Conservation (phyloP, 2,329 filamentous ascomycete genomes). For the Berkeleyomyces rouxiae region DNA sequence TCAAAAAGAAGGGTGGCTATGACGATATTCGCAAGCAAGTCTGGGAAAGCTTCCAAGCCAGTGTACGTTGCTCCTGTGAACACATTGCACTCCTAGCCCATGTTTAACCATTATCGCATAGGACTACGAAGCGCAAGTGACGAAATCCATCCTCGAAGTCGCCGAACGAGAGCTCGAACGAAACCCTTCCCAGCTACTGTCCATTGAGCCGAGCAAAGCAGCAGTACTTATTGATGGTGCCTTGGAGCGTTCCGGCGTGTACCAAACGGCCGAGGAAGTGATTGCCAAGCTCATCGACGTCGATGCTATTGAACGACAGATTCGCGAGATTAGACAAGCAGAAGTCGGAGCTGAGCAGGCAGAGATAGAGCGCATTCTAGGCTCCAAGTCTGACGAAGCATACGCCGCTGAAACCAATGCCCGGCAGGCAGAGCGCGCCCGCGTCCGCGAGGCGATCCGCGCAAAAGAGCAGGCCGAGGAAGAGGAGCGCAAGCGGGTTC, state of each 20-base stretch:
- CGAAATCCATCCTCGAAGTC: constrained; percentile 49
- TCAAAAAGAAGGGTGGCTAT: constrained; percentile 77
- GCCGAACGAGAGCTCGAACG: constrained; percentile 60
- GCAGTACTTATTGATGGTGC: constrained; percentile 63
- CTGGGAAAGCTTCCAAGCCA: constrained; percentile 57
- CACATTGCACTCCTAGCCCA: neutral
- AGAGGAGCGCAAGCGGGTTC: constrained; percentile 43
- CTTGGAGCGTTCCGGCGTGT: constrained; percentile 59
- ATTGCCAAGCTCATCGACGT: constrained; percentile 54
- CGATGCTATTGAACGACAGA: constrained; percentile 47
- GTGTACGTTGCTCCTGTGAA: constrained; percentile 30
- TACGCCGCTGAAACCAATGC: constrained; percentile 51
- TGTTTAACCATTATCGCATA: constrained; percentile 20
- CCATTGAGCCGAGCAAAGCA: constrained; percentile 56
- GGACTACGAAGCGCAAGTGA: constrained; percentile 54
- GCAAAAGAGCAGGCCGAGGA: constrained; percentile 43
- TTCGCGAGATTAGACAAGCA: constrained; percentile 48
- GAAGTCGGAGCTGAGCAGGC: constrained; percentile 57
- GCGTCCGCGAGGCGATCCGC: constrained; percentile 41
- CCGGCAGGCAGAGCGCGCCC: constrained; percentile 43
- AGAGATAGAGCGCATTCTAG: constrained; percentile 44
- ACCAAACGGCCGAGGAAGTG: constrained; percentile 51
- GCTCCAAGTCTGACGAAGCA: constrained; percentile 56
- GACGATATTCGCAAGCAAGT: constrained; percentile 61
- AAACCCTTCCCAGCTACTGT: constrained; percentile 53